Percentiles rank a stretch among this genome's conserved stretches.
Evolutionary conservation across 805 yeast species (phyloP).

Genomic region (Pichia insulana): DNA sequence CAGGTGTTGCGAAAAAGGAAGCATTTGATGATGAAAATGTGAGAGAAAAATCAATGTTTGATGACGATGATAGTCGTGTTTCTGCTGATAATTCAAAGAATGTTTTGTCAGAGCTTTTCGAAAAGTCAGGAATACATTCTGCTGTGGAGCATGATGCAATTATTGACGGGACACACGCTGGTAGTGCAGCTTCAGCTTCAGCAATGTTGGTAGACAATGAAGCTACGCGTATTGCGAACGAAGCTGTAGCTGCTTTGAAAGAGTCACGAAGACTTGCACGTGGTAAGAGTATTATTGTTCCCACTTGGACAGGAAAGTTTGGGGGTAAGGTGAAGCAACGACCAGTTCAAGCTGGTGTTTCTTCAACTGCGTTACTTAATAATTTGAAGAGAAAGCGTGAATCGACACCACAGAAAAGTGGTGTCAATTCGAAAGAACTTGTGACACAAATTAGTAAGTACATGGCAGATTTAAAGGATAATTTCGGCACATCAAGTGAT

Average conservation of each 20-base stretch:
- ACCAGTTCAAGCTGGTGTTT: conserved; percentile 2
- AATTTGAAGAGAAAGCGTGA: conserved; percentile 33
- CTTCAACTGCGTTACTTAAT: conserved; percentile 44
- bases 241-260: conserved; percentile 53
- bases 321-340: conserved; percentile 63
- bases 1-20: conserved; percentile 70
- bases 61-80: conserved; percentile 12
- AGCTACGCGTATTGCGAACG: conserved; percentile 50
- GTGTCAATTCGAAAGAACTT: conserved; percentile 13
- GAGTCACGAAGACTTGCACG: conserved; percentile 50
- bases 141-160: conserved; percentile 74
- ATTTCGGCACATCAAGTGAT: conserved; percentile 25
- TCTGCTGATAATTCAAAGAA: conserved; percentile 29
- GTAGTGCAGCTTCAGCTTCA: conserved; percentile 37
- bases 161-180: conserved; percentile 32
- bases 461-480: conserved; percentile 22
- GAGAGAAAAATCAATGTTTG: conserved; percentile 12
- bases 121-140: conserved; percentile 57
- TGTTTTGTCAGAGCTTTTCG: conserved; percentile 67
- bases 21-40: conserved; percentile 34
- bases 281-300: conserved; percentile 55
- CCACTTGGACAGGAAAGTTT: conserved; percentile 94
- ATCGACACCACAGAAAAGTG: conserved; percentile 17
- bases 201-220: conserved; percentile 49
- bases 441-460: conserved; percentile 20